These are phyloP conservation scores for Candida piceae DNA, from an alignment of 805 yeast genomes.

Conservation along the genomic window DNA sequence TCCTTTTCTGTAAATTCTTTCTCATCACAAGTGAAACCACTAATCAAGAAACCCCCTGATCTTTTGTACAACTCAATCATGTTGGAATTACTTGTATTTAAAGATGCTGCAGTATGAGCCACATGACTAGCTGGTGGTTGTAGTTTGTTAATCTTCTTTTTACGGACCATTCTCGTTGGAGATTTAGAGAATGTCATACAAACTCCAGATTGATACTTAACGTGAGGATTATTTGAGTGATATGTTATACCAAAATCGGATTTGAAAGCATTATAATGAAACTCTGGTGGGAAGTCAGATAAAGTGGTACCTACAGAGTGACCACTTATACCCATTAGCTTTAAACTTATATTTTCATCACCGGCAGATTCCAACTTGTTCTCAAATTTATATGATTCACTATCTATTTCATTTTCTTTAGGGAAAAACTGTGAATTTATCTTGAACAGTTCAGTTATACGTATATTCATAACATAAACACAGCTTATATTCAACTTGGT, in stretches of 20 bases:
- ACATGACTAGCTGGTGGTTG: no score
- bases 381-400: conserved; percentile 38
- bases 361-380: conserved; percentile 33
- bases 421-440: conserved; percentile 43
- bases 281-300: conserved; percentile 19
- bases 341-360: conserved; percentile 37
- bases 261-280: conserved; percentile 41
- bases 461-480: conserved; percentile 47
- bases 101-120: no score
- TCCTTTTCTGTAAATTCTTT: conserved; percentile 31
- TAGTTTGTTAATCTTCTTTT: conserved; percentile 13
- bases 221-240: conserved; percentile 25
- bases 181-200: conserved; percentile 48
- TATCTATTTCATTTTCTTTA: conserved; percentile 36
- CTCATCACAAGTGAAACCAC: conserved; percentile 35
- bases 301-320: conserved; percentile 17
- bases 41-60: conserved; percentile 49
- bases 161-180: conserved; percentile 40
- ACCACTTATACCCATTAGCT: conserved; percentile 43
- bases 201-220: conserved; percentile 42
- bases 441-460: conserved; percentile 42
- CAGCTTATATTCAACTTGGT: conserved; percentile 34
- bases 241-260: conserved; percentile 51
- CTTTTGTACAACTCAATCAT: conserved; percentile 41
- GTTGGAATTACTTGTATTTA: conserved; percentile 9